Evolutionary conservation across 192 early-diverging fungal species (phyloP), one percentile per base, ranked within the genome.

Genomic region (Coemansia sp.): DNA sequence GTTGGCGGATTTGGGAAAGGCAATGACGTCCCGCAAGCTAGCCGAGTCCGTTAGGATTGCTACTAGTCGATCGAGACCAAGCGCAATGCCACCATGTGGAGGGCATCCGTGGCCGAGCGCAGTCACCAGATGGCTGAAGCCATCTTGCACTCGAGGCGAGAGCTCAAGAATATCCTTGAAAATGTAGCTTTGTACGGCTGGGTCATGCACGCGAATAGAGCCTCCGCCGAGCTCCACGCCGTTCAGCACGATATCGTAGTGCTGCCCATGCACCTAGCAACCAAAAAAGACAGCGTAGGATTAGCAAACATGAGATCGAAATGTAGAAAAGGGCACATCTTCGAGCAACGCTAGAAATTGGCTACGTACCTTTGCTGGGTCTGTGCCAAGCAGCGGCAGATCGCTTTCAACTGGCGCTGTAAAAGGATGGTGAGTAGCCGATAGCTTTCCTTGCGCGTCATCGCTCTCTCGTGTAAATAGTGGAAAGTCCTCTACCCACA

Each of bases 151-250:
- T 21, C 74, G 53, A 5, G 83, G 83, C 13, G 84, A 65, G 37
- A 91, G 81, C 77, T 88, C 74, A 3, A 95, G 73, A 8, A 95
- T 86, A 1, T 89, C 74, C 19, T 89, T 80, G 67, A 97, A 91
- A 21, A 97, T 88, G 67, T 86, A 86, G 1, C 75, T 75, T 74
- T 97, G 95, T 61, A 94, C 77, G 2, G 82, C 77, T 0, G 92
- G 88, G 21, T 90, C 87, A 77, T 97, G 94, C 5, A 94, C 89
- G 67, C 95, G 89, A 58, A 97, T 92, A 2, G 93, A 95, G 7
- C 95, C 95, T 6, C 95, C 95, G 14, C 92, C 95, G 73, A 97
- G 90, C 67, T 97, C 95, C 47, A 92, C 86, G 10, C 95, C 95
- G 69, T 97, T 95, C 44, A 97, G 78, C 0, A 97, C 92, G 53